These are phyloP conservation scores for Mariannaea sp. DNA, from an alignment of 2,329 filamentous ascomycete species.

Conservation along the genomic window DNA sequence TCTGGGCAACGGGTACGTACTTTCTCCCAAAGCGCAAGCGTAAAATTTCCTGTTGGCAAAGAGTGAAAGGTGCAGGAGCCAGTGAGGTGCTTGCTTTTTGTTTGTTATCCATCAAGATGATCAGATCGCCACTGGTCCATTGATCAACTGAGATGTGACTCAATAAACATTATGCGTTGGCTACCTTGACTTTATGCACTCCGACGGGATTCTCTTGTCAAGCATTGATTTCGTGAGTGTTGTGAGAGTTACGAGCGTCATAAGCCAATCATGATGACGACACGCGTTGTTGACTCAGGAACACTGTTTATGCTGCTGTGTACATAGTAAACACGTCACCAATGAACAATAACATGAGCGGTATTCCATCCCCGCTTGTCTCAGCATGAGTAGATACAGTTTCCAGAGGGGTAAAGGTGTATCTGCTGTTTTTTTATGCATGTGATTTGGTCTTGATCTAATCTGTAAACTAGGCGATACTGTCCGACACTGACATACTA, in stretches of 20 bases:
- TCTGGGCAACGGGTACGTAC: too few species aligned
- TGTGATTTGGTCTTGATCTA: too few species aligned
- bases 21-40: too few species aligned
- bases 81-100: slow-evolving; percentile 2
- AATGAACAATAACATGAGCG: neutral
- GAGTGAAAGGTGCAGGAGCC: too few species aligned
- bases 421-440: too few species aligned
- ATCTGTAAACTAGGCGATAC: too few species aligned
- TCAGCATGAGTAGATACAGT: too few species aligned
- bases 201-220: slow-evolving; percentile 4
- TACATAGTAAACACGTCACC: slow-evolving; percentile 9
- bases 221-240: neutral
- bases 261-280: neutral
- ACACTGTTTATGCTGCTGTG: neutral
- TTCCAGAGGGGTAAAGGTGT: too few species aligned
- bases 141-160: slow-evolving; percentile 7
- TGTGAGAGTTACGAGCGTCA: neutral
- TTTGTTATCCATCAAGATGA: slow-evolving; percentile 1
- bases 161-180: slow-evolving; percentile 6
- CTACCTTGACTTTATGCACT: slow-evolving; percentile 5
- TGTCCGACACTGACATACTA: too few species aligned
- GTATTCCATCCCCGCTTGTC: too few species aligned
- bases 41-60: too few species aligned
- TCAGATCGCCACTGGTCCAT: slow-evolving; percentile 4
- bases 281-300: neutral